Base-by-base conservation (phyloP, 495 filamentous ascomycete species). In the Podospora appendiculata region DNA sequence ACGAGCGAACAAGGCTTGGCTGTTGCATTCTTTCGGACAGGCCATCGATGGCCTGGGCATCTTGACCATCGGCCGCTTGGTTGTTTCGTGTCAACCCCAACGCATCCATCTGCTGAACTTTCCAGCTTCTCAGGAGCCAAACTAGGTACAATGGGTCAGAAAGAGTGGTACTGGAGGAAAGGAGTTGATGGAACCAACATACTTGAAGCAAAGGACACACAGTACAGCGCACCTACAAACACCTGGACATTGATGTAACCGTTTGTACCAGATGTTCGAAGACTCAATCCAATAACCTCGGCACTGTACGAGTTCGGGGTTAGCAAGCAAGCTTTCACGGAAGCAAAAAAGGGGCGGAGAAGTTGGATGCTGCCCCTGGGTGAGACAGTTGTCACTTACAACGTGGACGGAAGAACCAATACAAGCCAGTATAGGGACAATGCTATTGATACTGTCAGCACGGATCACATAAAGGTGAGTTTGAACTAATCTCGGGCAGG, bases 391-490 rank as follows among this genome's bases (percentile, higher is more conserved):
- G 2, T 25, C 13, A 58, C 63, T 45, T 55, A 66, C 63, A 90
- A 77, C 0, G 87, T 91, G 8, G 80, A 79, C 2, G 89, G 89
- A 8, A 89, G 59, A 34, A 86, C 83, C 11, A 93, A 72, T 7
- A 79, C 65, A 16, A 93, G 62, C 89, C 89, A 95, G 16, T 81
- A 78, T n/a, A 93, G 80, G 34, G 83, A 86, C 17, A 93, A 65
- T 0, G 80, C 70, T 71, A 50, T 34, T 56, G 58, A 14, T 43
- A 47, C 42, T 34, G 32, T 11, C 32, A 47, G 16, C 12, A 4
- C 18, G 32, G 1, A 5, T 12, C 10, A 5, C 25, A 34, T 47
- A 13, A 13, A 34, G 18, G 18, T 14, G 12, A 40, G 18, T 17
- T 4, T 1, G 7, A 1, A n/a, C n/a, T n/a, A n/a, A 8, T 14